Evolutionary conservation across 805 yeast genomes (phyloP).

Genomic region (Ogataea corticis): DNA sequence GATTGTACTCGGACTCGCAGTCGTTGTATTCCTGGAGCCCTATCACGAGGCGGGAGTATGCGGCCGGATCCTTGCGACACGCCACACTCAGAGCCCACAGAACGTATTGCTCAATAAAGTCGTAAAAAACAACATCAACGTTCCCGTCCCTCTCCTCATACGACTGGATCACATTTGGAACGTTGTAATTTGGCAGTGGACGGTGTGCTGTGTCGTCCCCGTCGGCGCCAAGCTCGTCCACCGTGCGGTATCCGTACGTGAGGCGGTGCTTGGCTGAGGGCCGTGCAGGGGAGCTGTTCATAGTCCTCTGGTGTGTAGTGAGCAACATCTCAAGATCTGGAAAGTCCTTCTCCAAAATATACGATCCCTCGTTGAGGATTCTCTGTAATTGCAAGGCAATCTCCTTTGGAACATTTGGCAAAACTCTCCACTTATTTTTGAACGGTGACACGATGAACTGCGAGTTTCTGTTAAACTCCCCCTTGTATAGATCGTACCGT

Average conservation of each 20-base stretch:
- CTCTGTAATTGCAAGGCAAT: conserved; percentile 56
- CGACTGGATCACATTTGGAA: conserved; percentile 80
- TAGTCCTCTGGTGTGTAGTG: conserved; percentile 28
- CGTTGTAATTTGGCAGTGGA: conserved; percentile 54
- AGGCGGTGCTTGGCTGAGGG: conserved; percentile 11
- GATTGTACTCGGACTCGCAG: conserved; percentile 38
- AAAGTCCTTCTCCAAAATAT: conserved; percentile 26
- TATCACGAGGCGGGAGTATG: conserved; percentile 17
- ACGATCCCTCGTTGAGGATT: conserved; percentile 57
- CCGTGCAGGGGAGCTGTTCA: conserved; percentile 5
- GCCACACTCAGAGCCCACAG: conserved; percentile 28
- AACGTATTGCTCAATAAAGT: conserved; percentile 54
- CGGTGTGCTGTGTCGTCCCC: conserved; percentile 85
- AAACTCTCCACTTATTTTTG: conserved; percentile 71
- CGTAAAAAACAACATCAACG: conserved; percentile 77
- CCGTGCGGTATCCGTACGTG: conserved; percentile 74
- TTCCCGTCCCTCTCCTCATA: conserved; percentile 34
- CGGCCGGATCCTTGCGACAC: conserved; percentile 13
- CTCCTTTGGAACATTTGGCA: conserved; percentile 55
- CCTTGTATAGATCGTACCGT: conserved; percentile 82
- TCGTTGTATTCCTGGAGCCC: conserved; percentile 30
- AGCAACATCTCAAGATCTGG: conserved; percentile 14
- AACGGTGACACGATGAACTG: conserved; percentile 86
- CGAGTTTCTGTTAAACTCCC: conserved; percentile 78
- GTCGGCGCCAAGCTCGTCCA: conserved; percentile 78